Evolutionary conservation across 345 rosid species (phyloP), one percentile per base, ranked within the genome.

Genomic region (Angophora floribunda): DNA sequence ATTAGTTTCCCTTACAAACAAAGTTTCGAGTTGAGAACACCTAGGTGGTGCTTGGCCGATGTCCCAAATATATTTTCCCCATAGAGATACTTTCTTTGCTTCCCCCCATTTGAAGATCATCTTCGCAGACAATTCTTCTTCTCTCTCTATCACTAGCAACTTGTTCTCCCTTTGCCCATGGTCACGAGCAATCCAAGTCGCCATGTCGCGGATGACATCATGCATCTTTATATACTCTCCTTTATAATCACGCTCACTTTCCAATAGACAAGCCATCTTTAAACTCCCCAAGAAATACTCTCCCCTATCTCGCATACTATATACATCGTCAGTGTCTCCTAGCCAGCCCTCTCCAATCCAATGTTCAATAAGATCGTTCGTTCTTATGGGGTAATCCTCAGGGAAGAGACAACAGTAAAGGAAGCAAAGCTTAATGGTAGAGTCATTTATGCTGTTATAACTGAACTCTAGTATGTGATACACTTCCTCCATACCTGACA

Each of bases 371-470:
- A 59, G 65, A 1, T 59, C 14, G 1, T 53, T 0, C 10, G 7
- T 21, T 53, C 0, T 7, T 10, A 59, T 59, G 65, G 0, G 65
- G 65, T 59, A 59, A 59, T 59, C 65, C 65, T 59, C 65, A 0
- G 15, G 65, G 65, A 26, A 59, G 65, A 59, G 65, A 59, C 65
- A 59, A 59, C 65, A 59, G 1, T 59, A 5, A 11, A 59, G 7
- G 65, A 59, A 59, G 65, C 30, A 59, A 4, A 1, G 65, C 5
- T 59, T 1, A 49, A 8, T 2, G 14, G 30, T 59, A 26, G 30
- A 11, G 0, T 0, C 65, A 0, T 59, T 0, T 11, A 59, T 24
- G 13, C 3, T 26, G 26, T 2, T 4, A 59, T 26, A 59, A 11
- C 65, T 59, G 1, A 59, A 59, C 15, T 59, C 65, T 11, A 59